phyloP scores from a whole-genome alignment of 495 filamentous ascomycete species.

The Lineolata rhizophorae region DNA sequence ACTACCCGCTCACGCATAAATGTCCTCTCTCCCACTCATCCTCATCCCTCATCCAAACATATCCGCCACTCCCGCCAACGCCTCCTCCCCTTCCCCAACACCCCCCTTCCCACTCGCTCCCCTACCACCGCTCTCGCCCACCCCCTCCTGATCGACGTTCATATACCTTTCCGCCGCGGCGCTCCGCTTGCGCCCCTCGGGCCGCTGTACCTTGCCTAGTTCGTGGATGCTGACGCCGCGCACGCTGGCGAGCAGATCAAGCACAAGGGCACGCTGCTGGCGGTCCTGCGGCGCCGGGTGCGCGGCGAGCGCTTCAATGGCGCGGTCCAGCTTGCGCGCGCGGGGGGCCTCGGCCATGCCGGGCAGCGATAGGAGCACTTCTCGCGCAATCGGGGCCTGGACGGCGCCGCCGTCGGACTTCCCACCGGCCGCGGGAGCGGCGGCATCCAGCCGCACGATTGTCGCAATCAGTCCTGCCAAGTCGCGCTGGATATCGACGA shows the following conservation, averaged over 20 bases:
- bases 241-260: slow-evolving; percentile 71
- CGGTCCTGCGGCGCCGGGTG: slow-evolving; percentile 27
- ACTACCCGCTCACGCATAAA: too few relatives aligned
- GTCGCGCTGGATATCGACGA: slow-evolving; percentile 90
- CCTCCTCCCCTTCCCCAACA: slow-evolving; percentile 10
- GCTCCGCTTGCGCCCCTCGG: slow-evolving; percentile 30
- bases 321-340: slow-evolving; percentile 34
- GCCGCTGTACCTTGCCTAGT: slow-evolving; percentile 54
- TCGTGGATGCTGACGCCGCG: slow-evolving; percentile 82
- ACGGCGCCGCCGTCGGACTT: neutral
- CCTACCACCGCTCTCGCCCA: too few relatives aligned
- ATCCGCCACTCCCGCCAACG: slow-evolving; percentile 38
- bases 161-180: slow-evolving; percentile 29
- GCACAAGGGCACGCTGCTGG: slow-evolving; percentile 58
- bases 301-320: slow-evolving; percentile 12
- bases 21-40: too few relatives aligned
- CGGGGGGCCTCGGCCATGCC: slow-evolving; percentile 33
- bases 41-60: too few relatives aligned
- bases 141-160: too few relatives aligned
- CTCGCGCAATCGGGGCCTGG: slow-evolving; percentile 24
- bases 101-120: slow-evolving; percentile 28
- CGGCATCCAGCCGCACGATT: slow-evolving; percentile 54
- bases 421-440: slow-evolving; percentile 32
- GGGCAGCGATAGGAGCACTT: slow-evolving; percentile 33
- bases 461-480: slow-evolving; percentile 70